Conservation (phyloP, 768 basidiomycete genomes). For the Phylloporus sp. region DNA sequence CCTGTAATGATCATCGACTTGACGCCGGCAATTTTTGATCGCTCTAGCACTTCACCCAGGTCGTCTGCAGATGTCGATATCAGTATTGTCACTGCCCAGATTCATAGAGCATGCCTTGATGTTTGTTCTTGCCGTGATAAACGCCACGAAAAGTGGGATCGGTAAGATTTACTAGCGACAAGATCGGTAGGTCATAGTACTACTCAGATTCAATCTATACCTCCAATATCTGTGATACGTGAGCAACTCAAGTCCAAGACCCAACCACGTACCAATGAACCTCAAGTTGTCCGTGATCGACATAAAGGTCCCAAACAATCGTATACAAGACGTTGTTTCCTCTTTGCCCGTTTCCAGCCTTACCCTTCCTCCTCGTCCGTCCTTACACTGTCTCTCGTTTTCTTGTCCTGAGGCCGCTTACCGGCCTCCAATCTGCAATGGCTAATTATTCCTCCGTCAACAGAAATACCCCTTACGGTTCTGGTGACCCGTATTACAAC, state of each 20-base stretch:
- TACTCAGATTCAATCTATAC: constrained; percentile 17
- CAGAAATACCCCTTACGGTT: constrained; percentile 44
- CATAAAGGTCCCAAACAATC: neutral
- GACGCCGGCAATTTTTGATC: constrained; percentile 59
- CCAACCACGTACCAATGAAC: constrained; percentile 33
- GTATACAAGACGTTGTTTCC: neutral
- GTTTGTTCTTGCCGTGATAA: constrained; percentile 47
- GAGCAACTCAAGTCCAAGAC: neutral
- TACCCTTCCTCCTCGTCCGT: constrained; percentile 3
- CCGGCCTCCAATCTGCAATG: constrained; percentile 32
- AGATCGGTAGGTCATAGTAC: neutral
- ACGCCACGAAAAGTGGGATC: constrained; percentile 55
- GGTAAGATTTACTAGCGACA: constrained; percentile 45
- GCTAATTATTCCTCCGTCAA: constrained; percentile 38
- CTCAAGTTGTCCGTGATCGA: constrained; percentile 8
- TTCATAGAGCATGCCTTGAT: constrained; percentile 37
- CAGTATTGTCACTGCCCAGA: neutral
- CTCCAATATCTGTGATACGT: constrained; percentile 36
- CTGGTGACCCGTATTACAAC: constrained; percentile 66
- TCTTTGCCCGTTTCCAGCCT: neutral
- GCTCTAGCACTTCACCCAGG: constrained; percentile 50
- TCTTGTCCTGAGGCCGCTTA: constrained; percentile 6
- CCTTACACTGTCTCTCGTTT: constrained; percentile 23
- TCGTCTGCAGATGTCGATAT: constrained; percentile 45
- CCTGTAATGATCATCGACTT: constrained; percentile 76